Base-by-base conservation (phyloP, 768 basidiomycete genomes). In the Fomitopsis pulvina region DNA sequence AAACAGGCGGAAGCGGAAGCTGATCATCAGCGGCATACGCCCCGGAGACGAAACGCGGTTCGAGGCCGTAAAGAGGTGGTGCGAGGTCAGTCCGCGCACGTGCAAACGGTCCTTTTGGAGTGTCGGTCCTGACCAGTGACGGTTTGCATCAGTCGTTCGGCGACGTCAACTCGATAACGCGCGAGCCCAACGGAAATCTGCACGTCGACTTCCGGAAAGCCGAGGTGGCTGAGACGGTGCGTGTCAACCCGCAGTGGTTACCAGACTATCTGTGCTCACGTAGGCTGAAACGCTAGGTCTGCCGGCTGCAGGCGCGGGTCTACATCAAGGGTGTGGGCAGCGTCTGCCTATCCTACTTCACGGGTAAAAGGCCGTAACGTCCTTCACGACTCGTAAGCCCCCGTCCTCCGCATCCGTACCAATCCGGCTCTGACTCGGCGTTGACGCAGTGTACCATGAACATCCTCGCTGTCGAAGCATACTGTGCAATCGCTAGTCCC, bases 171-270 rank as follows among this genome's bases (percentile, higher is more conserved):
- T 80, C 81, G 54, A 87, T 90, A 60, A 76, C 72, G 30, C 72
- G 86, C 45, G 79, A 84, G 73, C 81, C 82, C 44, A 88, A 87
- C 54, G 84, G 83, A 39, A 87, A 90, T 64, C 66, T 89, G n/a
- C 81, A 87, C 58, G 73, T 90, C 43, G 79, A 83, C 58, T 90
- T 88, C 59, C 75, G 79, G 41, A 79, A 77, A 47, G 74, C 82
- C 44, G 87, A 89, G 51, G 87, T 90, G 9, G 87, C 87, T 20
- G 87, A 89, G 54, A 89, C 84, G 6, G 87, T 88, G 61, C 24
- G 82, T 71, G 10, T 25, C 25, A 6, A 6, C 18, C 34, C 14
- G 18, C 3, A 14, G 32, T 16, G 28, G 32, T 24, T 12, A 22
- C 46, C 14, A 11, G 42, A 45, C 29, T 26, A 11, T 9, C 16